Evolutionary conservation across 1,284 basidiomycete genomes (phyloP).

Genomic region (Porogramme epimiltina): DNA sequence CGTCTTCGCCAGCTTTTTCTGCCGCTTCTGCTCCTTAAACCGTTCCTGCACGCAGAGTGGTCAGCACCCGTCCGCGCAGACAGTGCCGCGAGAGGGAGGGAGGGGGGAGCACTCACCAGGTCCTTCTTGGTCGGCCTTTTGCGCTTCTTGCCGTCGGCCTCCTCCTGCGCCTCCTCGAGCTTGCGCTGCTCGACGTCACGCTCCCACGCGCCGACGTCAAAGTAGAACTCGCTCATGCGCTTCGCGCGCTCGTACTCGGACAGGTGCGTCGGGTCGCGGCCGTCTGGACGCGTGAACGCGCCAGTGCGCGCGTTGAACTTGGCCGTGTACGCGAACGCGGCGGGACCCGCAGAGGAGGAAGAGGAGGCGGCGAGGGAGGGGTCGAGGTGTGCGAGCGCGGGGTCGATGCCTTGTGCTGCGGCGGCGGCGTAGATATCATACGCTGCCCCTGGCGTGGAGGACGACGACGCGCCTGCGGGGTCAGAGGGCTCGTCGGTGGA

Average conservation of each 20-base stretch:
- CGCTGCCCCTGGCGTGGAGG: conserved; percentile 26
- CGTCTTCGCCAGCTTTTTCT: conserved; percentile 85
- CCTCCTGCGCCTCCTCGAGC: conserved; percentile 54
- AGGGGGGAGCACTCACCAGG: conserved; percentile 68
- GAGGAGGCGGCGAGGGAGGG: conserved; percentile 60
- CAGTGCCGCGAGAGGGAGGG: background rate
- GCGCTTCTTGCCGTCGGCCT: conserved; percentile 55
- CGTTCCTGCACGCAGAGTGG: conserved; percentile 60
- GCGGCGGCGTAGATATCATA: conserved; percentile 65
- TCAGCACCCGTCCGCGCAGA: conserved; percentile 9
- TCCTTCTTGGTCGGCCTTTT: conserved; percentile 85
- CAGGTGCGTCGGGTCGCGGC: conserved; percentile 73
- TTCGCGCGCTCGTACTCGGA: conserved; percentile 84
- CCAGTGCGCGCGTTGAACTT: conserved; percentile 88
- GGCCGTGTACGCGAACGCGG: conserved; percentile 58
- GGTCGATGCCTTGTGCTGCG: conserved; percentile 80
- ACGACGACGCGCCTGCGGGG: conserved; percentile 25
- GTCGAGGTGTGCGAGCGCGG: conserved; percentile 80
- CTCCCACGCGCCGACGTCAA: conserved; percentile 86
- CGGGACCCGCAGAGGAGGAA: conserved; percentile 36
- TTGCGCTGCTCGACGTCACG: conserved; percentile 62
- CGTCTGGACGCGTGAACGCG: conserved; percentile 67
- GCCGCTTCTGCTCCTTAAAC: conserved; percentile 82
- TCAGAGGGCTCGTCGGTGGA: conserved; percentile 29
- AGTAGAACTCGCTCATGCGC: conserved; percentile 88